Conservation (phyloP, 2,329 filamentous ascomycete species). For the Aspergillus clavatus region DNA sequence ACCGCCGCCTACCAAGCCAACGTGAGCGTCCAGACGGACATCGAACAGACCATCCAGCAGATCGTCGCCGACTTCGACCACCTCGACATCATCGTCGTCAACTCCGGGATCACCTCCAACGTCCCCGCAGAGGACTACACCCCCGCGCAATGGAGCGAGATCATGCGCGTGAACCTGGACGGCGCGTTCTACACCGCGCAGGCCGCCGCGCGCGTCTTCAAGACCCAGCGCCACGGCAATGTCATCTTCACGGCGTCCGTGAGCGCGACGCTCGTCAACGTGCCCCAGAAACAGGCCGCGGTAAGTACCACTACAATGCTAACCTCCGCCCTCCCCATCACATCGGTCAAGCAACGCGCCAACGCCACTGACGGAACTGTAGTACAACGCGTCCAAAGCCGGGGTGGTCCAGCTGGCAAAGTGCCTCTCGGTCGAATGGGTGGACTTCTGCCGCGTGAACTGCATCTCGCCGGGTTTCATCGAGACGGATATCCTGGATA, state of each 20-base stretch:
- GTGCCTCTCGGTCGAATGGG: constrained; percentile 38
- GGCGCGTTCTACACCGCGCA: constrained; percentile 38
- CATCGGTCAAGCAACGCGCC: too few relatives aligned
- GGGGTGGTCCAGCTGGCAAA: constrained; percentile 36
- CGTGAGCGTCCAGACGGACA: constrained; percentile 26
- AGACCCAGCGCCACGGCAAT: constrained; percentile 31
- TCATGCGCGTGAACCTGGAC: constrained; percentile 38
- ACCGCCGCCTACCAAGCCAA: constrained; percentile 34
- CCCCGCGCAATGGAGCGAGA: constrained; percentile 37
- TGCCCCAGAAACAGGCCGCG: constrained; percentile 37
- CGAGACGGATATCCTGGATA: constrained; percentile 36
- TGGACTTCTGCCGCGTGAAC: constrained; percentile 39
- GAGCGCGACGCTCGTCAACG: constrained; percentile 37
- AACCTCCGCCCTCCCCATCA: too few relatives aligned
- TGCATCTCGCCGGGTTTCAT: constrained; percentile 40
- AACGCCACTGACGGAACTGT: background rate
- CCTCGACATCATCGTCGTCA: constrained; percentile 45
- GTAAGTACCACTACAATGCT: too few relatives aligned
- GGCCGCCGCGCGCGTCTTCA: constrained; percentile 36
- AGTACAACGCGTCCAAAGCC: constrained; percentile 39
- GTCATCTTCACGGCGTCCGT: constrained; percentile 39
- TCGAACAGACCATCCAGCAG: constrained; percentile 29
- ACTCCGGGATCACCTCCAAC: constrained; percentile 39
- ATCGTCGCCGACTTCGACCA: constrained; percentile 40
- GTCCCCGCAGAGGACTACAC: constrained; percentile 38